phyloP scores from a whole-genome alignment of 106 monocot species.

The Cymbidium sinense region DNA sequence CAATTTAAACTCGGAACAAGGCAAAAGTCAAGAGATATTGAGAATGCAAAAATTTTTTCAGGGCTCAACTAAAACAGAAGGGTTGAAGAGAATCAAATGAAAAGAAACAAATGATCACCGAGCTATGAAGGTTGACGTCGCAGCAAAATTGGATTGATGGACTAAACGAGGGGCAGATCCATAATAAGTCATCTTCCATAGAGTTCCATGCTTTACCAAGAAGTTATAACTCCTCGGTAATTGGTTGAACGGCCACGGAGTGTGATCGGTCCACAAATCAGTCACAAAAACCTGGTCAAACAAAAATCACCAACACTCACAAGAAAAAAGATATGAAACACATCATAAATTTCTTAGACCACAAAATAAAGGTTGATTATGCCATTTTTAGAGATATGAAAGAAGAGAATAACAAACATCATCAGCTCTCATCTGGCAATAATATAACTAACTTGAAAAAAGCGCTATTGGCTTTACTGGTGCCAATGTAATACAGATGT shows the following conservation, averaged over 20 bases:
- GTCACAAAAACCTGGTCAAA: slow-evolving; percentile 77
- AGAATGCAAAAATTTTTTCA: neutral
- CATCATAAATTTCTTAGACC: neutral
- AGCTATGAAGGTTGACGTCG: slow-evolving; percentile 88
- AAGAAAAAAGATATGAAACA: neutral
- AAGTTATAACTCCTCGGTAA: slow-evolving; percentile 95
- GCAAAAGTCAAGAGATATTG: neutral
- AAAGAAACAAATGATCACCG: slow-evolving; percentile 30
- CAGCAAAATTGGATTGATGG: slow-evolving; percentile 92
- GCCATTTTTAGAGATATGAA: neutral
- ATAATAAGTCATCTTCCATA: slow-evolving; percentile 97
- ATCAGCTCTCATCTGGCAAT: neutral
- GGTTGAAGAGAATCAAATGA: neutral
- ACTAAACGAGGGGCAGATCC: slow-evolving; percentile 71
- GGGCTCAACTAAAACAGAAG: neutral
- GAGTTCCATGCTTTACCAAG: slow-evolving; percentile 88
- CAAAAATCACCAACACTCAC: slow-evolving; percentile 1
- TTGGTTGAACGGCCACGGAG: slow-evolving; percentile 99
- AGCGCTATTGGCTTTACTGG: neutral
- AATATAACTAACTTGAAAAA: neutral
- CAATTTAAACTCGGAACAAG: neutral
- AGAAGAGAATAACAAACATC: neutral
- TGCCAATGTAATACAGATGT: neutral
- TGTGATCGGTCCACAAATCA: slow-evolving; percentile 97
- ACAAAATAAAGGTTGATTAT: neutral